Evolutionary conservation across 2,329 filamentous ascomycete species (phyloP).

Genomic region (Stagonosporopsis rhizophila): DNA sequence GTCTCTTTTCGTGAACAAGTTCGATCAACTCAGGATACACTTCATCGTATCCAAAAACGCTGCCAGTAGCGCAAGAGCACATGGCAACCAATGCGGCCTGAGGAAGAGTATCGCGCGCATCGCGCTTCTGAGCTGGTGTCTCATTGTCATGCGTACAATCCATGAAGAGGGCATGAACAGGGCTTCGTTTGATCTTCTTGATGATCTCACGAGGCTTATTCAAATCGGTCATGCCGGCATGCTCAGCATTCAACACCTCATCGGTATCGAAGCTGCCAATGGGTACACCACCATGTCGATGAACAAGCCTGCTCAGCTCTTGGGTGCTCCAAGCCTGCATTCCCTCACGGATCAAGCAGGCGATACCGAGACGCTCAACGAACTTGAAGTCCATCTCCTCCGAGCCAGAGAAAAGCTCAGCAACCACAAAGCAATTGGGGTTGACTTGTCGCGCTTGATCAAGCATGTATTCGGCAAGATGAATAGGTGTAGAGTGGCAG

Average conservation of each 20-base stretch:
- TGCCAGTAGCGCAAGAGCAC: constrained; percentile 93
- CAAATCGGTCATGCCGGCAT: constrained; percentile 31
- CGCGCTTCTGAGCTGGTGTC: constrained; percentile 91
- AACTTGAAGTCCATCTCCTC: constrained; percentile 97
- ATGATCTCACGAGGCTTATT: constrained; percentile 65
- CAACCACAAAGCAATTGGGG: constrained; percentile 88
- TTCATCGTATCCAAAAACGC: constrained; percentile 98
- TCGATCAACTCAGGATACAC: constrained; percentile 94
- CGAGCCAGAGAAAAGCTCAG: constrained; percentile 93
- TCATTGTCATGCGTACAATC: constrained; percentile 99
- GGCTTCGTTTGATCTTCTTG: constrained; percentile 82
- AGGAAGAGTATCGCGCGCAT: constrained; percentile 90
- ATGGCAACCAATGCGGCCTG: constrained; percentile 94
- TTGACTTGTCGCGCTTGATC: constrained; percentile 90
- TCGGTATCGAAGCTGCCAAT: constrained; percentile 98
- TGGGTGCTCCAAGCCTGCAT: constrained; percentile 98
- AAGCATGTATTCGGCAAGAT: constrained; percentile 92
- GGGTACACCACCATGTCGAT: constrained; percentile 89
- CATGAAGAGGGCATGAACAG: constrained; percentile 95
- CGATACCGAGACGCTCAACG: constrained; percentile 89
- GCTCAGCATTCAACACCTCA: constrained; percentile 72
- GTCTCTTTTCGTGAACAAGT: constrained; percentile 84
- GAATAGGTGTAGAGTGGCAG: constrained; percentile 93
- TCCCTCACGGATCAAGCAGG: constrained; percentile 90
- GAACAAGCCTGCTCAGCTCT: constrained; percentile 90